These are phyloP conservation scores for Panaeolus papilionaceus DNA, from an alignment of 768 basidiomycete genomes.

Conservation along the genomic window DNA sequence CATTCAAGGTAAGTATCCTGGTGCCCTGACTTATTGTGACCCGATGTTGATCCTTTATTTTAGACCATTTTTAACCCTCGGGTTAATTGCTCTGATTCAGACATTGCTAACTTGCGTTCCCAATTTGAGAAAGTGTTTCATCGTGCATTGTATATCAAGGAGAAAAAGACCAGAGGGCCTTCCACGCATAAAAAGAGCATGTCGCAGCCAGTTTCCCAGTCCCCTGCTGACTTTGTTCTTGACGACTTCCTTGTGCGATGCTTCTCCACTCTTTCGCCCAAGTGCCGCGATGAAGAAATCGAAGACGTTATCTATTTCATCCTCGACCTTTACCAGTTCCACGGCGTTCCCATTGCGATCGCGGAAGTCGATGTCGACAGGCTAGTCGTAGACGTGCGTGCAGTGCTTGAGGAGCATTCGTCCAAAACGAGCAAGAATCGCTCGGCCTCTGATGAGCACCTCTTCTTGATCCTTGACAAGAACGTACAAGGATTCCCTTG, in stretches of 20 bases:
- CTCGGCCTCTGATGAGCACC: slow-evolving; percentile 62
- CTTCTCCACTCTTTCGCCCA: slow-evolving; percentile 82
- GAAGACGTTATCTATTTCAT: slow-evolving; percentile 96
- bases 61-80: slow-evolving; percentile 70
- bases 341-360: slow-evolving; percentile 86
- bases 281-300: slow-evolving; percentile 90
- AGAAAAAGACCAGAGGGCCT: slow-evolving; percentile 61
- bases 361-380: slow-evolving; percentile 93
- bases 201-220: slow-evolving; percentile 38
- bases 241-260: slow-evolving; percentile 83
- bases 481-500: slow-evolving; percentile 90
- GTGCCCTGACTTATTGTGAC: not conserved
- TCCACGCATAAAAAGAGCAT: slow-evolving; percentile 42
- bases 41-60: slow-evolving; percentile 7
- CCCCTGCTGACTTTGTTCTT: slow-evolving; percentile 56
- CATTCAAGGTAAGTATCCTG: slow-evolving; percentile 79
- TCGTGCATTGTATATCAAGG: slow-evolving; percentile 61
- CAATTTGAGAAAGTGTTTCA: slow-evolving; percentile 82
- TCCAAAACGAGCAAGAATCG: slow-evolving; percentile 39
- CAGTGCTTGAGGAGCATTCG: slow-evolving; percentile 75
- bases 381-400: slow-evolving; percentile 85
- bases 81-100: slow-evolving; percentile 45
- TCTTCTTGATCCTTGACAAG: slow-evolving; percentile 91
- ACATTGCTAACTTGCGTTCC: slow-evolving; percentile 61
- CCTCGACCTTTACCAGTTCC: slow-evolving; percentile 92